Percentiles rank a stretch among this genome's conserved stretches.
phyloP scores from a whole-genome alignment of 805 yeast genomes.

The Ogataea henricii region DNA sequence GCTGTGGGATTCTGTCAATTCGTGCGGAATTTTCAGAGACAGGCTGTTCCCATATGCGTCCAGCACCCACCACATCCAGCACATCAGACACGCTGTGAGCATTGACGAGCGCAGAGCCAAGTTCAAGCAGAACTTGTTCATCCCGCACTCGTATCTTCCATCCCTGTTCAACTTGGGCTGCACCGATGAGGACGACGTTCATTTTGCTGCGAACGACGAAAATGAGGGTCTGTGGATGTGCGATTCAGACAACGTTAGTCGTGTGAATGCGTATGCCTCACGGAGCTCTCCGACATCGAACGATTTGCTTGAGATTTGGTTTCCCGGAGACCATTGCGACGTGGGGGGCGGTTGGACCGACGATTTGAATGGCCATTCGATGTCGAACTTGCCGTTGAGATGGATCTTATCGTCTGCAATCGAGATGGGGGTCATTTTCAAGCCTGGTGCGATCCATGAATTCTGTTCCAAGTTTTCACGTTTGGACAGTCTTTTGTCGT shows the following conservation, averaged over 20 bases:
- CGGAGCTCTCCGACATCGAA: slow-evolving; percentile 14
- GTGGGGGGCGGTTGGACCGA: slow-evolving; percentile 68
- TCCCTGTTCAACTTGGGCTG: slow-evolving; percentile 18
- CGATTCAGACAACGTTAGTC: slow-evolving; percentile 14
- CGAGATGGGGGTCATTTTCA: slow-evolving; percentile 51
- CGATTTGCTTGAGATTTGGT: slow-evolving; percentile 59
- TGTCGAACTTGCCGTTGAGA: slow-evolving; percentile 54
- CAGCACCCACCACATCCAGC: slow-evolving; percentile 50
- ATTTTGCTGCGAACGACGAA: neutral
- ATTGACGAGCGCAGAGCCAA: slow-evolving; percentile 67
- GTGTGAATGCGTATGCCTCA: slow-evolving; percentile 26
- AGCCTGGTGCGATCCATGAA: slow-evolving; percentile 40
- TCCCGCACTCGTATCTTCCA: slow-evolving; percentile 43
- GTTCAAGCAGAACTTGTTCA: slow-evolving; percentile 57
- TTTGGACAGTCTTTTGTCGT: slow-evolving; percentile 45
- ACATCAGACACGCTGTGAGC: slow-evolving; percentile 67
- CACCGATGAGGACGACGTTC: slow-evolving; percentile 13
- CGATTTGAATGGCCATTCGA: slow-evolving; percentile 44
- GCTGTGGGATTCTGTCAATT: slow-evolving; percentile 68
- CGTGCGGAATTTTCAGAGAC: slow-evolving; percentile 62
- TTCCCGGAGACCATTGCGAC: slow-evolving; percentile 71
- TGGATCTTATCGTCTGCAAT: slow-evolving; percentile 64
- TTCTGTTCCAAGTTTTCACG: slow-evolving; percentile 44
- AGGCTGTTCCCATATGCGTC: slow-evolving; percentile 60
- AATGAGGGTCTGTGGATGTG: neutral